Base-by-base conservation (phyloP, 306 rosid genomes). In the Trichosanthes truncata region DNA sequence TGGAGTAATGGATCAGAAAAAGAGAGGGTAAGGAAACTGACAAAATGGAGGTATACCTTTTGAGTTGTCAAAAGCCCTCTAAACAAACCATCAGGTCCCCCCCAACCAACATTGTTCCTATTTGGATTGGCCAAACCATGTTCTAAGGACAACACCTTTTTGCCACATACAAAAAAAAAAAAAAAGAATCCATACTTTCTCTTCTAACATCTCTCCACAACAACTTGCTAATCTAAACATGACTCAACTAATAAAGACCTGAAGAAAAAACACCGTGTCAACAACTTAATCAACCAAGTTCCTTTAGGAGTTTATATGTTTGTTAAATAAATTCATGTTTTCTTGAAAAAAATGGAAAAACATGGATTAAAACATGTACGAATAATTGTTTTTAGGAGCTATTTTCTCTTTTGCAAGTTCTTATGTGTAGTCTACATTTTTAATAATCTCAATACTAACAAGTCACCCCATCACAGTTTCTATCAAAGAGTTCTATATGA, bases 31-130 rank as follows among this genome's bases (percentile, higher is more conserved):
- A 29, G 41, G 45, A 74, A 49, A 29, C 78, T 48, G 61, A 74
- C 78, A 48, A 74, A 74, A 26, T 74, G 61, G 21, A 74, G 78
- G 59, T 26, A 21, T 48, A 12, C 14, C 77, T 73, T 73, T 49
- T 74, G 78, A 74, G 78, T 74, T 74, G 78, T 74, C 59, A 74
- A 74, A 9, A 74, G 18, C 49, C 78, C 78, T 33, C 41, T 74
- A 49, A 49, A 49, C 61, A 74, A 11, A 49, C 55, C 12, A 17
- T 73, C 25, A 48, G 77, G 77, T 26, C 38, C 77, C 71, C 41
- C 57, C 3, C 12, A n/a, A 10, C 38, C 36, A 45, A 72, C 10
- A 43, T 12, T 72, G 21, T 72, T 45, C 77, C 77, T 45, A 45
- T 45, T 72, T 46, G 13, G 77, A 72, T 72, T 72, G 12, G 15